Evolutionary conservation across 352 stramenopile genomes (phyloP), one percentile per base, ranked within the genome.

Genomic region (Globisporangium paddicum): DNA sequence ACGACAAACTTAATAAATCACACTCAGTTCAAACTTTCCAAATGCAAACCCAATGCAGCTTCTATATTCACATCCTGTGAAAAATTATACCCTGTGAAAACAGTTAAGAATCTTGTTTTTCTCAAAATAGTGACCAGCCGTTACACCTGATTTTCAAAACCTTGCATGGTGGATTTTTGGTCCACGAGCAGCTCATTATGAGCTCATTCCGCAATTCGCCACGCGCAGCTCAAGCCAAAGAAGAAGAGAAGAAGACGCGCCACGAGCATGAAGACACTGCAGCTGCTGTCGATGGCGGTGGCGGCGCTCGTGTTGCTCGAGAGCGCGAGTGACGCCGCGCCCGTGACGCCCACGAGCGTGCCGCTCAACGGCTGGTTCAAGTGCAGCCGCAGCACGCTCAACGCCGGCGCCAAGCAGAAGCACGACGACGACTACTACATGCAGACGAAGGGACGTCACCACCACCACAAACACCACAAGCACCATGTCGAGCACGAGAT

Each of bases 341-440:
- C 62, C 13, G 41, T 25, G 28, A 58, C 54, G 19, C 53, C 60
- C 25, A 45, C 53, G 37, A 28, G 42, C 16, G 64, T 72, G 53
- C 64, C 44, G 30, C 32, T 72, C 53, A 75, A 75, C 28, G 68
- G 68, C 42, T 75, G 68, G 68, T 75, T 65, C 57, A 63, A 67
- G 38, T 75, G 68, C 61, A 64, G 55, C 34, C 34, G 53, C 8
- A 75, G 61, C 54, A 75, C 68, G 21, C 61, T 67, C 7, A 41
- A 42, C 11, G 35, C 34, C 34, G 46, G 32, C 11, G n/a, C n/a
- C 30, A 57, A 38, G 28, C 23, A 32, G 5, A 32, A 46, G 35
- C 40, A 57, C 53, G 53, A 32, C 34, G 59, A 66, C 45, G 64
- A 62, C 48, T 70, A 67, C 47, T 70, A 70, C 60, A 45, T 75